A percentile compares a stretch with the other conserved stretches of the same genome.
phyloP scores from a whole-genome alignment of 768 basidiomycete species.

The Tylopilus felleus region DNA sequence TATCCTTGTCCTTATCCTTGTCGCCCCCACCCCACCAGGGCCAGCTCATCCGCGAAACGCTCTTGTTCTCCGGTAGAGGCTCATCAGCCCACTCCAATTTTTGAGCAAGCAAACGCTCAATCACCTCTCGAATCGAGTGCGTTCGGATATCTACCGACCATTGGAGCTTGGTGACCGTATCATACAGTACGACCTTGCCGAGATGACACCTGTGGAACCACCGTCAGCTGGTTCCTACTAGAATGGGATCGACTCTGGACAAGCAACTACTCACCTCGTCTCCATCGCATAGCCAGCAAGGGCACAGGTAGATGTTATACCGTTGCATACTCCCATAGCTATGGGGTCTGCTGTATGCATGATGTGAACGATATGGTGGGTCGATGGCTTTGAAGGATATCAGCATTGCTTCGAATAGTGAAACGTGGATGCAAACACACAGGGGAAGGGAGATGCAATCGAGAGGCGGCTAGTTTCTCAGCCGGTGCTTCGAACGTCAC shows the following conservation, averaged over 20 bases:
- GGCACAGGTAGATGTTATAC: constrained; percentile 72
- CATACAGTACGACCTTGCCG: constrained; percentile 78
- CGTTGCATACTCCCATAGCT: constrained; percentile 80
- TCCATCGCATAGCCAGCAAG: constrained; percentile 87
- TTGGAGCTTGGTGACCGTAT: constrained; percentile 75
- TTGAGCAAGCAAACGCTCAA: constrained; percentile 60
- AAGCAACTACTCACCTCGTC: constrained; percentile 40
- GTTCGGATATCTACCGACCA: constrained; percentile 78
- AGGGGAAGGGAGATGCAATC: constrained; percentile 85
- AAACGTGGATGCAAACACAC: constrained; percentile 40
- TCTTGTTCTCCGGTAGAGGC: constrained; percentile 6
- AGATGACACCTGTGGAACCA: constrained; percentile 67
- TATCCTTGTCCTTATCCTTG: constrained; percentile 27
- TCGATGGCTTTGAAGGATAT: constrained; percentile 49
- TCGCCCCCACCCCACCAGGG: constrained; percentile 32
- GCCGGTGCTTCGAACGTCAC: constrained; percentile 87
- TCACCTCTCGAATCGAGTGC: constrained; percentile 66
- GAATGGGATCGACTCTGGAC: background rate
- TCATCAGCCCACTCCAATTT: constrained; percentile 50
- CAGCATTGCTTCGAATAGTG: background rate
- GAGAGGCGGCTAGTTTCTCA: constrained; percentile 64
- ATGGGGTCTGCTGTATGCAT: constrained; percentile 96
- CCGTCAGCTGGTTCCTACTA: background rate
- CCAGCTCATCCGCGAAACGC: constrained; percentile 8
- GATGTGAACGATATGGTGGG: constrained; percentile 78